Evolutionary conservation across 1,139 yeast species (phyloP).

Genomic region (Saccharomyces hybrid): DNA sequence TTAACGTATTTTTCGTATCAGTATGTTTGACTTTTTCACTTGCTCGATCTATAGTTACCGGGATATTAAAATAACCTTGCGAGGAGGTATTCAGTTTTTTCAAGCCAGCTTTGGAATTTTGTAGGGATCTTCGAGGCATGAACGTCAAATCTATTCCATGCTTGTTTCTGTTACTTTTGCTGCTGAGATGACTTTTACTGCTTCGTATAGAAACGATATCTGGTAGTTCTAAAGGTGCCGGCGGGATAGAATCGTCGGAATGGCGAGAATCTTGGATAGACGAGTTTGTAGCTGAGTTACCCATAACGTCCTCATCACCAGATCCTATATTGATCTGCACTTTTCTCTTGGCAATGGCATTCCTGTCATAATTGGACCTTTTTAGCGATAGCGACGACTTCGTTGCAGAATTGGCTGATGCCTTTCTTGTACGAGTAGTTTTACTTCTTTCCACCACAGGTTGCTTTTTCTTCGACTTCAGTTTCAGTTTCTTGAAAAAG

Average conservation of each 20-base stretch:
- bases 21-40: not conserved
- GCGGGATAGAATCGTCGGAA: slow-evolving; percentile 4
- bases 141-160: slow-evolving; percentile 9
- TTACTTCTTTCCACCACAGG: slow-evolving; percentile 4
- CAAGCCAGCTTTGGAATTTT: slow-evolving; percentile 19
- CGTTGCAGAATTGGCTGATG: slow-evolving; percentile 1
- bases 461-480: slow-evolving; percentile 6
- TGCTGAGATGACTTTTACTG: not conserved
- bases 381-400: slow-evolving; percentile 12
- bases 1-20: not conserved
- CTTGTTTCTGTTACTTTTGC: not conserved
- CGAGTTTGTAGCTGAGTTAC: not conserved
- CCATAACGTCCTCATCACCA: not conserved
- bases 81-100: slow-evolving; percentile 11
- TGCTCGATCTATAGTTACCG: slow-evolving; percentile 13
- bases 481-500: slow-evolving; percentile 12
- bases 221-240: slow-evolving; percentile 15
- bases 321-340: slow-evolving; percentile 7
- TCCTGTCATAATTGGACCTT: slow-evolving; percentile 11
- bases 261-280: not conserved
- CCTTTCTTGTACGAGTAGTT: slow-evolving; percentile 1
- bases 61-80: slow-evolving; percentile 17
- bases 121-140: slow-evolving; percentile 20
- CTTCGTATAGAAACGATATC: slow-evolving; percentile 16
- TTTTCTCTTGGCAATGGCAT: slow-evolving; percentile 19